Conservation (phyloP, 140 eudicot species). For the Ambrosia hybrid region DNA sequence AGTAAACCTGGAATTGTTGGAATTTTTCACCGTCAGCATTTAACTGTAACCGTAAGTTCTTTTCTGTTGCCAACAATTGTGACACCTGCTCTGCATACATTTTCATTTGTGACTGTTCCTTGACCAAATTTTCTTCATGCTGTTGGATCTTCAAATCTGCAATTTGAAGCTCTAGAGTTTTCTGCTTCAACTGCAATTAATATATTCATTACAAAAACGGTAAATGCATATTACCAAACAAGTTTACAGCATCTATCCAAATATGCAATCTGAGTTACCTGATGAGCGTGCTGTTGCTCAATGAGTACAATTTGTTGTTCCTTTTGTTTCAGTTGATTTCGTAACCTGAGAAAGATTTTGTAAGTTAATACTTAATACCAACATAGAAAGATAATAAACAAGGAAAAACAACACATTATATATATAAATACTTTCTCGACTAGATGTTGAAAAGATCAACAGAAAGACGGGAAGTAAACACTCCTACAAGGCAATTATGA, state of each 20-base stretch:
- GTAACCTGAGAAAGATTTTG: constrained; percentile 54
- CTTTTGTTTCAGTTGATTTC: constrained; percentile 75
- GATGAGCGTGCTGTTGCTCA: constrained; percentile 73
- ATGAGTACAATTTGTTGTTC: constrained; percentile 80
- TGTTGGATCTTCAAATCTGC: constrained; percentile 89
- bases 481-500: no score
- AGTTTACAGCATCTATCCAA: constrained; percentile 5
- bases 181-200: constrained; percentile 83
- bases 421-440: neutral
- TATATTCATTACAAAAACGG: constrained; percentile 1
- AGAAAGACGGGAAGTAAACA: no score
- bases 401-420: neutral
- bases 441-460: no score
- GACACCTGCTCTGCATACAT: constrained; percentile 91
- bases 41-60: constrained; percentile 77
- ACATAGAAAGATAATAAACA: no score
- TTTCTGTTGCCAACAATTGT: constrained; percentile 77
- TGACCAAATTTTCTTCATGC: constrained; percentile 70
- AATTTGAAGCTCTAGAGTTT: constrained; percentile 84
- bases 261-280: constrained; percentile 43
- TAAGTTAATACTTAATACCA: constrained; percentile 14
- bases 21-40: constrained; percentile 96
- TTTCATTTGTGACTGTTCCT: constrained; percentile 85
- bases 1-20: constrained; percentile 92
- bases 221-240: constrained; percentile 14